phyloP scores from a whole-genome alignment of 139 green algal genomes.

The Chlamydomonas sphaeroides region DNA sequence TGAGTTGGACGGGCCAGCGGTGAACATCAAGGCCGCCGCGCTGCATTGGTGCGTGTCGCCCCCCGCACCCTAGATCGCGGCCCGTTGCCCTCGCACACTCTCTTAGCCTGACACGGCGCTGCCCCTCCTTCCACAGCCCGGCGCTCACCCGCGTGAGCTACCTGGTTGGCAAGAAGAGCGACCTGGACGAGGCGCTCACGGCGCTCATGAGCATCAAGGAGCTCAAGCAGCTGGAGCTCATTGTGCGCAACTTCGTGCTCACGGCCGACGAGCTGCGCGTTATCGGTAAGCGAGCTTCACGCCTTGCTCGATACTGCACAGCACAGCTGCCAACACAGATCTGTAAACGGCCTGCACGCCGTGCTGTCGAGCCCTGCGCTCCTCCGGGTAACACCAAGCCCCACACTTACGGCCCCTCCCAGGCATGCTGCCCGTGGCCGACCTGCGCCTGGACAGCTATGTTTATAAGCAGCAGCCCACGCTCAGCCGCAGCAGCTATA shows the following conservation, averaged over 20 bases:
- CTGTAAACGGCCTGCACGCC: too few relatives aligned
- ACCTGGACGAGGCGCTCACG: conserved; percentile 60
- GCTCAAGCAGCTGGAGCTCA: conserved; percentile 63
- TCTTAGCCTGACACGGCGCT: not conserved
- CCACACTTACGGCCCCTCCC: not conserved
- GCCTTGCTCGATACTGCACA: too few relatives aligned
- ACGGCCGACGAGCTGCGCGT: conserved; percentile 60
- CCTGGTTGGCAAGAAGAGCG: conserved; percentile 35
- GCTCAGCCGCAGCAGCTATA: conserved; percentile 64
- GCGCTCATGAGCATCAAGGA: conserved; percentile 44
- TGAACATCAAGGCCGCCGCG: conserved; percentile 53
- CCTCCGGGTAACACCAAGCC: too few relatives aligned
- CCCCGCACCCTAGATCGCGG: not conserved
- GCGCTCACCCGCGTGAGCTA: conserved; percentile 57
- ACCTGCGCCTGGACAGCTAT: conserved; percentile 71
- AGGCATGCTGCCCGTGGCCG: conserved; percentile 66
- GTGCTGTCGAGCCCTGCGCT: too few relatives aligned
- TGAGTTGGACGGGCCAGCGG: conserved; percentile 62
- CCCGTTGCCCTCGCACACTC: not conserved
- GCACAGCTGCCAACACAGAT: too few relatives aligned
- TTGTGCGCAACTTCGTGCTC: conserved; percentile 65
- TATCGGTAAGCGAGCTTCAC: conserved; percentile 59
- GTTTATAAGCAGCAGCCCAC: conserved; percentile 73
- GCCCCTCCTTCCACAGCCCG: conserved; percentile 40
- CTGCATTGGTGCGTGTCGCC: conserved; percentile 40